These are phyloP conservation scores for Rhytidiadelphus loreus DNA, from an alignment of 225 moss, liverwort and hornwort genomes.

Conservation along the genomic window DNA sequence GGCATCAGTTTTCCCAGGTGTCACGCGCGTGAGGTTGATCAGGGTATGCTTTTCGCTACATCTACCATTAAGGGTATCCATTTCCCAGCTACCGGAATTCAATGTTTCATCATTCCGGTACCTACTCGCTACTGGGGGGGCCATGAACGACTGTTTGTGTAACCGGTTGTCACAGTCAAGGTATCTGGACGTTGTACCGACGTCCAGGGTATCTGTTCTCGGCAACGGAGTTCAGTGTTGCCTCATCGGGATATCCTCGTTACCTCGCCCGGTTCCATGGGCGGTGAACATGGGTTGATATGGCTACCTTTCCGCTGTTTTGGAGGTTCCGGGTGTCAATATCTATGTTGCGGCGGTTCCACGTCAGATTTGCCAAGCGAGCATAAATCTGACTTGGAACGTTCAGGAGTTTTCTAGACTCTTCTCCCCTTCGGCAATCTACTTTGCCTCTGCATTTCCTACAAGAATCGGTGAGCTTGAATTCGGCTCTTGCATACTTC, in stretches of 20 bases:
- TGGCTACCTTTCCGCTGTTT: no score
- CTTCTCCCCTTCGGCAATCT: neutral
- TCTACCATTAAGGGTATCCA: neutral
- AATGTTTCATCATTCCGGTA: neutral
- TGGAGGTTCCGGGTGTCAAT: neutral
- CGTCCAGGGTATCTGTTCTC: neutral
- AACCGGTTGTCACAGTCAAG: neutral
- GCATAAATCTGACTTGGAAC: neutral
- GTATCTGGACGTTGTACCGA: rapidly evolving
- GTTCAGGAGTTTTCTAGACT: neutral
- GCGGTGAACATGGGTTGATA: neutral
- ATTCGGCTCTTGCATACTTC: neutral
- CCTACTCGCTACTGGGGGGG: no score
- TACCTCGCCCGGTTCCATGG: neutral
- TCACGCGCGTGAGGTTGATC: neutral
- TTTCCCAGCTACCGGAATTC: neutral
- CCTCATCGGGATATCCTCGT: neutral
- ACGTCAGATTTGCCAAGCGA: neutral
- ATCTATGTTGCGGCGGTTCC: neutral
- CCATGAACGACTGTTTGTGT: neutral
- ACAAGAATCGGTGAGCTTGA: neutral
- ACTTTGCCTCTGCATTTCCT: neutral
- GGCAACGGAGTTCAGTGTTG: no score
- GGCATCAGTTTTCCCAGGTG: neutral
- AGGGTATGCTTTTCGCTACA: neutral